Evolutionary conservation across 768 basidiomycete species (phyloP), one percentile per base, ranked within the genome.

Genomic region (Rhodotorula graminis): DNA sequence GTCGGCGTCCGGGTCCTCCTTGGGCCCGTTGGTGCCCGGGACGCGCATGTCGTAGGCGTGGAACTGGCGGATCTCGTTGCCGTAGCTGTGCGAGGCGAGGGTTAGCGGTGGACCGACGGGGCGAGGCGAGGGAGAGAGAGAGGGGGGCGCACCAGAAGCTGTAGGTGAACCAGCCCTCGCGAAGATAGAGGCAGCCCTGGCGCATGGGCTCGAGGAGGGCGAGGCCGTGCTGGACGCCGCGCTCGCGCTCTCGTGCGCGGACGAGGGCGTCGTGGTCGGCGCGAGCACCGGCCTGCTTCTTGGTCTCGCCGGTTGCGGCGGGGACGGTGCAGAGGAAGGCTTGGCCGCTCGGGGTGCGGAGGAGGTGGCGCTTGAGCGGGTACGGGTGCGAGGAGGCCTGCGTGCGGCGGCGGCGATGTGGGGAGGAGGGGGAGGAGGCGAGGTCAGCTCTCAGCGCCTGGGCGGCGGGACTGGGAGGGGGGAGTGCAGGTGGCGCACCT

Each of bases 91-190:
- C 7, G 1, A n/a, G 44, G 37, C 5, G 1, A n/a, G 58, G 37
- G 37, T 37, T 9, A 37, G 37, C 37, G 37, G n/a, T n/a, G n/a
- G n/a, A n/a, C n/a, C n/a, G n/a, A n/a, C n/a, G n/a, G n/a, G n/a
- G n/a, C n/a, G n/a, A n/a, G 37, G 37, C 37, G 37, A 4, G 5
- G 37, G 42, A 18, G 29, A 19, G 18, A 6, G 56, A 23, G 18
- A 10, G 19, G 7, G n/a, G 27, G 40, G 9, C 44, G 25, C n/a
- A 78, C 80, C 75, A 93, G 81, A 91, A 96, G 61, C 92, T 89
- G 82, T 98, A 98, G 50, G 93, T 98, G 84, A 97, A 98, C 93
- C 93, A 96, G 52, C 89, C 87, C 84, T 92, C 90, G 77, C 87
- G 87, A 80, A 89, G 88, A 89, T 92, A 83, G 73, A 78, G 42